phyloP scores from a whole-genome alignment of 805 yeast genomes.

The Dipodascus geniculatus region DNA sequence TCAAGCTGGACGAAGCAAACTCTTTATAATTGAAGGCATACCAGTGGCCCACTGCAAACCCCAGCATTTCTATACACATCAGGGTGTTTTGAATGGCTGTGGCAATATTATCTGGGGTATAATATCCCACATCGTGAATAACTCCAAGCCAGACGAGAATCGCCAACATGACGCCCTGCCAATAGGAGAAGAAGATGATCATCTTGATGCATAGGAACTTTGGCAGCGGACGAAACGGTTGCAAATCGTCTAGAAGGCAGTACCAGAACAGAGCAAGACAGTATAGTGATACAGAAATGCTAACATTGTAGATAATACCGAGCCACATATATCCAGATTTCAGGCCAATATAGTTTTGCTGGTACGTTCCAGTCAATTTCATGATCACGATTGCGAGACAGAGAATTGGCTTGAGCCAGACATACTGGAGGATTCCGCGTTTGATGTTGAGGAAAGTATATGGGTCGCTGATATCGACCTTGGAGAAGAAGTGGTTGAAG shows the following conservation, averaged over 20 bases:
- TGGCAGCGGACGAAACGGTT: conserved; percentile 77
- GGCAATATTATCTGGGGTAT: conserved; percentile 32
- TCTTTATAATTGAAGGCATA: conserved; percentile 69
- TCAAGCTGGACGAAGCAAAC: conserved; percentile 40
- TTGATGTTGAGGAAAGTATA: conserved; percentile 63
- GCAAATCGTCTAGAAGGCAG: conserved; percentile 67
- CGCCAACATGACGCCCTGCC: conserved; percentile 71
- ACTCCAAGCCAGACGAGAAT: conserved; percentile 26
- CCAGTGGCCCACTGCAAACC: conserved; percentile 85
- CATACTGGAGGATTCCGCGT: conserved; percentile 82
- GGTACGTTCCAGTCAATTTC: conserved; percentile 36
- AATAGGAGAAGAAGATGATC: conserved; percentile 93
- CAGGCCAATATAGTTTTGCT: conserved; percentile 37
- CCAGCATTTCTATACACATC: conserved; percentile 72
- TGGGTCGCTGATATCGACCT: conserved; percentile 80
- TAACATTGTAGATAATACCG: conserved; percentile 59
- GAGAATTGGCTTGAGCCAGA: conserved; percentile 86
- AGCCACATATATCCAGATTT: conserved; percentile 50
- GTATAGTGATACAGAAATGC: conserved; percentile 74
- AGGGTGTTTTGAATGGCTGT: conserved; percentile 64
- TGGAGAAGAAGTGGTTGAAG: conserved; percentile 34
- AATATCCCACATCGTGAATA: conserved; percentile 23
- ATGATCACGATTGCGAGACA: conserved; percentile 42
- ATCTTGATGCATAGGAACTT: conserved; percentile 87
- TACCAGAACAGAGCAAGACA: conserved; percentile 87